Base-by-base conservation (phyloP, 305 asterid species). In the Ilex paraguariensis region DNA sequence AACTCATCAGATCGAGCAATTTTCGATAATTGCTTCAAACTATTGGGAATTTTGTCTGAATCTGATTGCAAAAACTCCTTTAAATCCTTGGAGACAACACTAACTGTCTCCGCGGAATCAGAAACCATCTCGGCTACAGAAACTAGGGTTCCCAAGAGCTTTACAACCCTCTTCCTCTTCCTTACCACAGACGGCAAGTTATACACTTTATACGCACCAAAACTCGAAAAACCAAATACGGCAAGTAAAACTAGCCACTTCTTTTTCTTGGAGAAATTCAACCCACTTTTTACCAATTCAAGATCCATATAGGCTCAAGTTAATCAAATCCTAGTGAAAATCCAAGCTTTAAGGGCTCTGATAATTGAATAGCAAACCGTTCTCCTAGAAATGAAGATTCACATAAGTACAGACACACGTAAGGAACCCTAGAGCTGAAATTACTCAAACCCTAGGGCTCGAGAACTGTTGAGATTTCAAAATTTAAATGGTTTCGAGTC, bases 1-100 rank as follows among this genome's bases (percentile, higher is more conserved):
- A 93, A 74, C 73, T 87, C 96, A 13, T 80, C 73, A 2, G 96
- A 92, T 51, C 82, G 73, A 55, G 95, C 79, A 56, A 92, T 75
- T 75, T 90, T 92, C 0, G 95, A 81, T 64, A 92, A 57, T 60
- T 92, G 98, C 90, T 77, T 87, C 78, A 92, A 76, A 74, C 95
- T 89, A 50, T 66, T 87, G 1, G 98, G 98, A 13, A 92, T 84
- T 70, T 92, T 94, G 71, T 89, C 91, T 1, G 95, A 71, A 73
- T 90, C 86, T 56, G 98, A 84, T 70, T 70, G 73, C 36, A 92
- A 64, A 73, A 92, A 92, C 81, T 85, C 94, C 80, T 87, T 92
- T 67, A 92, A 77, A 82, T 92, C 98, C 81, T 76, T 84, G 1
- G 96, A 81, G 59, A 92, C 82, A 39, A 85, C 65, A 8, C 79